phyloP scores from a whole-genome alignment of 805 yeast genomes.

The Lipomyces orientalis region DNA sequence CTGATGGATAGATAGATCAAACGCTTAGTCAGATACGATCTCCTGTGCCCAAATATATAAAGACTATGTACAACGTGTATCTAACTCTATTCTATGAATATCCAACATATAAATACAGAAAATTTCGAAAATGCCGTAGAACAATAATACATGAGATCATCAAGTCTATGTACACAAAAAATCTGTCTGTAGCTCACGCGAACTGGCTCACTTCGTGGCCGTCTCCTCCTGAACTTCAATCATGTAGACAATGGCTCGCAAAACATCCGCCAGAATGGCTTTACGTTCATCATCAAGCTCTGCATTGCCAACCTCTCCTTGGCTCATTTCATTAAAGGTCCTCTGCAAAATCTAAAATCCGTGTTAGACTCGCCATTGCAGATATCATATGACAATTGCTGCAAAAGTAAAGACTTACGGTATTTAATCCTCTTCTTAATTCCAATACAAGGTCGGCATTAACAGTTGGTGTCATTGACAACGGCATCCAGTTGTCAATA shows the following conservation, averaged over 20 bases:
- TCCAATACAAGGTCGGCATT: background rate
- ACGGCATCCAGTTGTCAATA: conserved; percentile 33
- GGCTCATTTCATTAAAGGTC: conserved; percentile 7
- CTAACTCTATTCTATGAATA: background rate
- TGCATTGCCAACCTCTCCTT: background rate
- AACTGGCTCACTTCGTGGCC: background rate
- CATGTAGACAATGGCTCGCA: conserved; percentile 18
- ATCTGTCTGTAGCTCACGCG: background rate
- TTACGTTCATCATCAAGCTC: background rate
- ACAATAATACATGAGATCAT: background rate
- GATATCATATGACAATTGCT: background rate
- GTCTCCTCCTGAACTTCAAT: conserved; percentile 16
- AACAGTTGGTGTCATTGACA: conserved; percentile 10
- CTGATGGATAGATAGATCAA: conserved; percentile 42
- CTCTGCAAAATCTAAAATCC: conserved; percentile 4
- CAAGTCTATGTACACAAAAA: background rate
- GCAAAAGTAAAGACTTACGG: background rate
- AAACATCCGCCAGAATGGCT: background rate
- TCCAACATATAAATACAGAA: background rate
- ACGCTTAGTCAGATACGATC: conserved; percentile 65
- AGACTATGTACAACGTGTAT: background rate
- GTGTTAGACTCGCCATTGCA: background rate
- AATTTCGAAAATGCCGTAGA: background rate
- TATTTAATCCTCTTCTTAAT: background rate
- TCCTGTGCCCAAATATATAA: conserved; percentile 61